These are phyloP conservation scores for Nemania serpens DNA, from an alignment of 2,329 filamentous ascomycete species.

Conservation along the genomic window DNA sequence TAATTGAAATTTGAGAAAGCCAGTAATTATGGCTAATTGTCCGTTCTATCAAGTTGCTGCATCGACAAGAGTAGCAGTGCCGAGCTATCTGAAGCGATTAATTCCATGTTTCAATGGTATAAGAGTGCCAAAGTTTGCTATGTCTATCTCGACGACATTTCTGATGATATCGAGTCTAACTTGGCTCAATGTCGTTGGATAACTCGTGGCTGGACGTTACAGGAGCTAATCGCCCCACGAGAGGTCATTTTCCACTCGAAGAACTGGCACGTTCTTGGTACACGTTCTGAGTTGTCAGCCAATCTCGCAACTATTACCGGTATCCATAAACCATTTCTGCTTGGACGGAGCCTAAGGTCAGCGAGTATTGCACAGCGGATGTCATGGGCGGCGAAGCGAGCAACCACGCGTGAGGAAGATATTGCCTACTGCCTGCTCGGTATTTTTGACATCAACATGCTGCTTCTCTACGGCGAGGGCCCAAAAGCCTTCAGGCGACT, in stretches of 20 bases:
- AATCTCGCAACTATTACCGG: conserved; percentile 28
- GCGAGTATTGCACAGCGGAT: conserved; percentile 35
- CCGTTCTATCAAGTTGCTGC: conserved; percentile 28
- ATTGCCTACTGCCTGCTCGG: conserved; percentile 39
- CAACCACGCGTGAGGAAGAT: conserved; percentile 36
- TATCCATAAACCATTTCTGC: conserved; percentile 29
- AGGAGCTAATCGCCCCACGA: conserved; percentile 34
- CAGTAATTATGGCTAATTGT: not conserved
- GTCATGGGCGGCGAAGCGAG: conserved; percentile 36
- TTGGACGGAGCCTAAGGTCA: conserved; percentile 12
- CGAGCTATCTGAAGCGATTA: no score
- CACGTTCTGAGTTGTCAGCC: conserved; percentile 28
- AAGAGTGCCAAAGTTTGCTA: conserved; percentile 30
- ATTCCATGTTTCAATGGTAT: conserved; percentile 36
- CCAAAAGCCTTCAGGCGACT: conserved; percentile 34
- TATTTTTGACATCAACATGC: conserved; percentile 39
- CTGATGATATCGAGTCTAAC: conserved; percentile 1
- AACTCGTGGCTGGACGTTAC: conserved; percentile 29
- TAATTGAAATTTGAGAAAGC: no score
- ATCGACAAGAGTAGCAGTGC: conserved; percentile 38
- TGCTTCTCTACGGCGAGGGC: conserved; percentile 39
- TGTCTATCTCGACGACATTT: conserved; percentile 29
- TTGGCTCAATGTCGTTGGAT: conserved; percentile 18
- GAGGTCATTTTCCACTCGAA: conserved; percentile 32
- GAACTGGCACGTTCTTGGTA: conserved; percentile 30